A percentile compares a stretch with the other conserved stretches of the same genome.
Evolutionary conservation across 1,284 basidiomycete genomes (phyloP).

Genomic region (Macrocystidia cucumis): DNA sequence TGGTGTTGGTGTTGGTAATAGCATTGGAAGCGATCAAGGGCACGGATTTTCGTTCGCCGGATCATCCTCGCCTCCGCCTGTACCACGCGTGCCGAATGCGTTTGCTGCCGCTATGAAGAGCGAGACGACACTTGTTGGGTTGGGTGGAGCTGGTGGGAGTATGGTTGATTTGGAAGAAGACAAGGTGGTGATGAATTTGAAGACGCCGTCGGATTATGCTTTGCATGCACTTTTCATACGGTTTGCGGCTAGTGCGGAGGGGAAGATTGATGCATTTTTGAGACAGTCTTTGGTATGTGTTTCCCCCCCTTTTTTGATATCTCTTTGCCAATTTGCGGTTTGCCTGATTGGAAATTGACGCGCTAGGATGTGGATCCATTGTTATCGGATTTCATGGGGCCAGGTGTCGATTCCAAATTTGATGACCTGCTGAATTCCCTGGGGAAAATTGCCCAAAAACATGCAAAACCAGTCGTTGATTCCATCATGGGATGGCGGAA

Average conservation of each 20-base stretch:
- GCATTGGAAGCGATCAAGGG: slow-evolving; percentile 65
- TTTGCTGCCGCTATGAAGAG: slow-evolving; percentile 37
- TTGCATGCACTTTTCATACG: slow-evolving; percentile 81
- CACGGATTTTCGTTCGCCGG: slow-evolving; percentile 32
- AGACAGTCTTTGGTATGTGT: slow-evolving; percentile 56
- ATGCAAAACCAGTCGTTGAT: slow-evolving; percentile 80
- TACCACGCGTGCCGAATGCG: slow-evolving; percentile 63
- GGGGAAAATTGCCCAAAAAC: slow-evolving; percentile 80
- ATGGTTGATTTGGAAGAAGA: slow-evolving; percentile 58
- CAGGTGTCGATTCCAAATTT: slow-evolving; percentile 67
- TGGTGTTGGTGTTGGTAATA: too few relatives aligned
- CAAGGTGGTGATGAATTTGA: slow-evolving; percentile 58
- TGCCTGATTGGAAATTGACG: slow-evolving; percentile 4
- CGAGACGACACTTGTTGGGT: slow-evolving; percentile 42
- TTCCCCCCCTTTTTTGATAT: too few relatives aligned
- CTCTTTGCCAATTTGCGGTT: neutral
- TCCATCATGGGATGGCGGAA: slow-evolving; percentile 85
- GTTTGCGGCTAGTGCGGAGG: slow-evolving; percentile 73
- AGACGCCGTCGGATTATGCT: slow-evolving; percentile 82
- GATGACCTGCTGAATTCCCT: slow-evolving; percentile 79
- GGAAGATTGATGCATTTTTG: slow-evolving; percentile 70
- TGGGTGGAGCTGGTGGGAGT: too few relatives aligned
- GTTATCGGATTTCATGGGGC: slow-evolving; percentile 61
- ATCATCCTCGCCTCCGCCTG: slow-evolving; percentile 64
- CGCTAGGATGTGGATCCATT: slow-evolving; percentile 61